These are phyloP conservation scores for Chaetomium tenue DNA, from an alignment of 495 filamentous ascomycete genomes.

Conservation along the genomic window DNA sequence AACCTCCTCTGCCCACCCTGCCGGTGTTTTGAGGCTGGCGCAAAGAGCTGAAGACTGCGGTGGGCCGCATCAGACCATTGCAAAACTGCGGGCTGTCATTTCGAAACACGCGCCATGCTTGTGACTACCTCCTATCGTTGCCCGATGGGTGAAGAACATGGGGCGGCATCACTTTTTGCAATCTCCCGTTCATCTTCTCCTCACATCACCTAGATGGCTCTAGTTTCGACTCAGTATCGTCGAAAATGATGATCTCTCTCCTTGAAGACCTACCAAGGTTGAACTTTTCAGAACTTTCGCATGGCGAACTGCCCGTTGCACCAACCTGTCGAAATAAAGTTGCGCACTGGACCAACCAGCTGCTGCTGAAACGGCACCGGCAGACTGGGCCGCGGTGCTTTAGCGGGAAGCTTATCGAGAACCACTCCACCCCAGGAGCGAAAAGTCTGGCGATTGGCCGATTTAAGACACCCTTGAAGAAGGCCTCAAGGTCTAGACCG, in stretches of 20 bases:
- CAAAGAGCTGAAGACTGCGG: conserved; percentile 18
- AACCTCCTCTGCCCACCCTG: neutral
- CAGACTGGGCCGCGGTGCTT: conserved; percentile 20
- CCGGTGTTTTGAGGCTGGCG: conserved; percentile 14
- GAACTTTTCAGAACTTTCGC: neutral
- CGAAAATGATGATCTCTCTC: neutral
- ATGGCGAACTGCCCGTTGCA: neutral
- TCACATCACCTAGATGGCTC: neutral
- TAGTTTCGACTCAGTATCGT: neutral
- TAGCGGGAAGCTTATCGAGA: conserved; percentile 18
- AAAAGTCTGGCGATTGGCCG: conserved; percentile 10
- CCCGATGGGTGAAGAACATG: neutral
- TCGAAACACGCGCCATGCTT: neutral
- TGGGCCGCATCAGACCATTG: conserved; percentile 12
- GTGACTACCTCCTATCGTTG: neutral
- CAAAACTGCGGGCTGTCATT: neutral
- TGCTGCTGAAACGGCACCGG: conserved; percentile 2
- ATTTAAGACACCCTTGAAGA: neutral
- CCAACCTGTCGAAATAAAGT: conserved; percentile 24
- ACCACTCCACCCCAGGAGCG: neutral
- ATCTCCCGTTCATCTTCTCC: neutral
- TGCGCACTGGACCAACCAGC: conserved; percentile 9
- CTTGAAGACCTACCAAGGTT: neutral
- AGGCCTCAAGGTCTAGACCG: conserved; percentile 15
- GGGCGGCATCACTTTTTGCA: neutral